Base-by-base conservation (phyloP, 345 rosid species). In the Aquilaria malaccensis region DNA sequence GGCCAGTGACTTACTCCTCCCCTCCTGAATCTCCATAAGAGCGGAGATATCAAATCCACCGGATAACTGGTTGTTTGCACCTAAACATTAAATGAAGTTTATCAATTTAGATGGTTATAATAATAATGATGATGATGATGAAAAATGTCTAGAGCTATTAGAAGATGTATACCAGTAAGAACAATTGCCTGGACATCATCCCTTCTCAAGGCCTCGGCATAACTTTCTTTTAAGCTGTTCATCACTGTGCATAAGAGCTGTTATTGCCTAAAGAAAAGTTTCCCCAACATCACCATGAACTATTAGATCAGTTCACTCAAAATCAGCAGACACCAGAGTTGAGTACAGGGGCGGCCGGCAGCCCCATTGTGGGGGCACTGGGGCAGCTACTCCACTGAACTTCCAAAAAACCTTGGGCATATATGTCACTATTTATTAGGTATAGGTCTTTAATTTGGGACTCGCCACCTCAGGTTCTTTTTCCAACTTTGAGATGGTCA, bases 121-220 rank as follows among this genome's bases (percentile, higher is more conserved):
- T 0, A 22, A 22, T 22, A 22, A 22, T 22, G 22, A 22, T 22
- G 22, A 22, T 22, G 22, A 22, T 22, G 55, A 30, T 33, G 60
- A 69, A 49, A 49, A 0, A n/a, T 49, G 30, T 49, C 32, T 55
- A 56, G 31, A 41, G 22, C 22, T 22, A 22, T 22, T 22, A 22
- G 22, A 49, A 11, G 11, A 32, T 52, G 61, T 58, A 45, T 62
- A 85, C 97, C 99, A 4, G 96, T 82, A 57, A 94, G 61, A 56
- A 94, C 97, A 73, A 94, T 86, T 45, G 99, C 99, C 77, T 88
- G 90, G 59, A 94, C 97, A 81, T 94, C 96, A 67, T 82, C 76
- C 79, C 96, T 85, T 55, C 67, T 76, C 56, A 88, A 70, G 67
- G 97, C 97, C 69, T 86, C 76, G 14, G 83, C 93, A 61, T 72